Conservation (phyloP, 441 rosid genomes). For the Aquilaria agallochum region DNA sequence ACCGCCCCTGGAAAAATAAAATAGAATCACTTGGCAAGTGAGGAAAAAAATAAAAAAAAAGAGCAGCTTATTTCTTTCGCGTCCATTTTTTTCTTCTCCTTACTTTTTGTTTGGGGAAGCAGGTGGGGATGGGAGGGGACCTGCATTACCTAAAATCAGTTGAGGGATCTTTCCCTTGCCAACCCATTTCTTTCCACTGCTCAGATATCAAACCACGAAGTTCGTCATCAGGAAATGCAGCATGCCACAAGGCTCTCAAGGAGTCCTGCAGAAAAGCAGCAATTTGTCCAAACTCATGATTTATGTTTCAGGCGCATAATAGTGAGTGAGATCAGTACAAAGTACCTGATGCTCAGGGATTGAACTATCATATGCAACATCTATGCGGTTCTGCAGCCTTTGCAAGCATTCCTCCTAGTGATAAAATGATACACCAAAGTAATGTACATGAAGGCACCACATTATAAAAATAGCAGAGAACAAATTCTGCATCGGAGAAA, state of each 20-base stretch:
- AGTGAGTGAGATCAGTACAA: slow-evolving; percentile 5
- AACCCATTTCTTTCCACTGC: slow-evolving; percentile 98
- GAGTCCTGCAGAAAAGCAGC: slow-evolving; percentile 49
- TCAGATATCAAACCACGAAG: slow-evolving; percentile 75
- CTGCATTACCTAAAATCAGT: slow-evolving; percentile 77
- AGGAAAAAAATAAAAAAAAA: background rate
- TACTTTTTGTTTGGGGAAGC: background rate
- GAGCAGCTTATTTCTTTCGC: too few relatives aligned
- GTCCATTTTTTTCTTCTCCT: too few relatives aligned
- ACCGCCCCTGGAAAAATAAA: slow-evolving; percentile 62
- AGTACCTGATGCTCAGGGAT: slow-evolving; percentile 79
- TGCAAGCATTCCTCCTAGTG: slow-evolving; percentile 86
- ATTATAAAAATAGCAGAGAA: background rate
- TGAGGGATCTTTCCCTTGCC: slow-evolving; percentile 98
- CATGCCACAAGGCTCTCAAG: slow-evolving; percentile 74
- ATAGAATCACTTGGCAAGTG: background rate
- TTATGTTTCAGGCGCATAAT: background rate
- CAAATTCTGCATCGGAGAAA: too few relatives aligned
- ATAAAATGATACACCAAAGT: slow-evolving; percentile 16
- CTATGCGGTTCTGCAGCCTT: slow-evolving; percentile 81
- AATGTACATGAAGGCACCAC: background rate
- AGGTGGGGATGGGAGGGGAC: background rate
- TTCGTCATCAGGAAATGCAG: slow-evolving; percentile 80
- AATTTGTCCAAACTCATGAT: slow-evolving; percentile 4
- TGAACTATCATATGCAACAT: slow-evolving; percentile 81